These are phyloP conservation scores for Hagleromyces aurorensis DNA, from an alignment of 805 yeast genomes.

Conservation along the genomic window DNA sequence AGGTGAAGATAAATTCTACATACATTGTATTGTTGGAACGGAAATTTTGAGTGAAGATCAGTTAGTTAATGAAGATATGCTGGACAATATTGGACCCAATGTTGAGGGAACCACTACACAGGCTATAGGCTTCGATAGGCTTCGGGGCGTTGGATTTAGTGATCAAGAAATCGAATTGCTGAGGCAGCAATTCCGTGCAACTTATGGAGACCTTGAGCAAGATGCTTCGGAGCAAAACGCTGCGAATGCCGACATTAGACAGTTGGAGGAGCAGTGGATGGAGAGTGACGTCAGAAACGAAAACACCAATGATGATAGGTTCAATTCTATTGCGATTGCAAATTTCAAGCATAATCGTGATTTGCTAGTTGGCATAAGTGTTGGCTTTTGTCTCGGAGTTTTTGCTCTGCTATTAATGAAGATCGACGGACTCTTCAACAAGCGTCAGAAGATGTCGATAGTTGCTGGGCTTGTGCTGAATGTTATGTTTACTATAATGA, in stretches of 20 bases:
- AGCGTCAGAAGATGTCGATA: conserved; percentile 58
- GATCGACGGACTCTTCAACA: conserved; percentile 53
- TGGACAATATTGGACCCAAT: conserved; percentile 35
- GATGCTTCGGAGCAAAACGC: conserved; percentile 15
- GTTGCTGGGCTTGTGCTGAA: conserved; percentile 65
- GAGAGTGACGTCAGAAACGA: conserved; percentile 72
- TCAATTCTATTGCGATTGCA: conserved; percentile 35
- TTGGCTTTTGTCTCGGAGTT: conserved; percentile 74
- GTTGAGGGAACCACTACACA: conserved; percentile 33
- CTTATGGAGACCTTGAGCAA: conserved; percentile 46
- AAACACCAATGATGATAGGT: conserved; percentile 40
- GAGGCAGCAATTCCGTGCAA: conserved; percentile 62
- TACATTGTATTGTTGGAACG: conserved; percentile 75
- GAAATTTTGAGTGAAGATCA: conserved; percentile 36
- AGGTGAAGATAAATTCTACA: conserved; percentile 38
- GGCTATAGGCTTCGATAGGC: conserved; percentile 78
- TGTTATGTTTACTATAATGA: conserved; percentile 53
- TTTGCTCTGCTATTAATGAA: conserved; percentile 56
- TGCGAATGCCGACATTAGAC: conserved; percentile 39
- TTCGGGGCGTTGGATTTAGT: conserved; percentile 75
- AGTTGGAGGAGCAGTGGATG: conserved; percentile 82
- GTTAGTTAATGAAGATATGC: conserved; percentile 48
- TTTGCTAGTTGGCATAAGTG: conserved; percentile 55
- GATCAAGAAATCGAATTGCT: conserved; percentile 67
- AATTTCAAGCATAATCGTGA: conserved; percentile 51